Evolutionary conservation across 495 filamentous ascomycete species (phyloP).

Genomic region (Filosporella fistucella): DNA sequence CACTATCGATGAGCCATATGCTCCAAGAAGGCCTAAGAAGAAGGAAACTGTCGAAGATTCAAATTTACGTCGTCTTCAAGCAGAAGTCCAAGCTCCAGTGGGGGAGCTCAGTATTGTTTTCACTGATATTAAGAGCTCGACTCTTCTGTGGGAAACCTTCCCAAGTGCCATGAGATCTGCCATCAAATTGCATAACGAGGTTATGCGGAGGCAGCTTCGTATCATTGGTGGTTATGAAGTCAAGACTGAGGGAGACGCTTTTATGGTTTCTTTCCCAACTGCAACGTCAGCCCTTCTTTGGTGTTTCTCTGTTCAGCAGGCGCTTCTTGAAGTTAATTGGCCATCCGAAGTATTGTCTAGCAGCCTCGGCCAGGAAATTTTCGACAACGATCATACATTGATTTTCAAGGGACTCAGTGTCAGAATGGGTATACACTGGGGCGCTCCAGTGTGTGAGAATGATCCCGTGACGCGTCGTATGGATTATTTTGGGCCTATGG

Average conservation of each 20-base stretch:
- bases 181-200: slow-evolving; percentile 92
- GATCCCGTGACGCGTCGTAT: slow-evolving; percentile 96
- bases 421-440: slow-evolving; percentile 96
- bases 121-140: slow-evolving; percentile 99
- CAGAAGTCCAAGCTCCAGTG: slow-evolving; percentile 82
- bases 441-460: slow-evolving; percentile 86
- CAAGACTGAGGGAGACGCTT: slow-evolving; percentile 99
- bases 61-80: slow-evolving; percentile 74
- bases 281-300: slow-evolving; percentile 90
- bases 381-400: slow-evolving; percentile 78
- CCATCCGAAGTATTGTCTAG: slow-evolving; percentile 88
- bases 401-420: slow-evolving; percentile 94
- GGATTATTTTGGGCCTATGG: slow-evolving; percentile 99
- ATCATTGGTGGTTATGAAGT: slow-evolving; percentile 97
- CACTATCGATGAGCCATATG: slow-evolving; percentile 62
- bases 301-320: slow-evolving; percentile 90
- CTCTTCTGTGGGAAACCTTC: slow-evolving; percentile 92
- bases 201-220: slow-evolving; percentile 88
- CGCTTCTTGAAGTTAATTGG: slow-evolving; percentile 85
- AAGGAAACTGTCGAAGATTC: slow-evolving; percentile 74
- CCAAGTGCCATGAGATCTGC: slow-evolving; percentile 91
- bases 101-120: slow-evolving; percentile 93
- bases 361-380: slow-evolving; percentile 73
- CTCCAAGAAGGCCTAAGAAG: slow-evolving; percentile 55
- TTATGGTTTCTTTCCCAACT: slow-evolving; percentile 98